Percentiles rank a stretch among this genome's conserved stretches.
These are phyloP conservation scores for Melocanna baccifera DNA, from an alignment of 176 grass and related monocot species.

Conservation along the genomic window DNA sequence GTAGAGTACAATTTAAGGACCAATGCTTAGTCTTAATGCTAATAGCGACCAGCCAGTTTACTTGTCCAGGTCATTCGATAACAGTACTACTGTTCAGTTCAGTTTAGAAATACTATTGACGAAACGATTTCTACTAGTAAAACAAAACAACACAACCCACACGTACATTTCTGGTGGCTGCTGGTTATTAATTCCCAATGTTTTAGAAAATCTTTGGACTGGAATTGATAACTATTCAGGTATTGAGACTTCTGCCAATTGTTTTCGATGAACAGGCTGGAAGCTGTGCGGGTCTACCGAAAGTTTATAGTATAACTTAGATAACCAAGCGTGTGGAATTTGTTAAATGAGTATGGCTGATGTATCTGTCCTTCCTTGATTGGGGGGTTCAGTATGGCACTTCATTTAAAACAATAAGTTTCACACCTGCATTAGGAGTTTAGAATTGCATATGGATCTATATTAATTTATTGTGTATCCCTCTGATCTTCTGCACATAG, in stretches of 20 bases:
- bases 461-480: background rate
- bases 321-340: constrained; percentile 22
- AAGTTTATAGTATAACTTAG: background rate
- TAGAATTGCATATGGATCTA: background rate
- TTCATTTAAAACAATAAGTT: background rate
- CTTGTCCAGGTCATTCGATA: background rate
- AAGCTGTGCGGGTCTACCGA: background rate
- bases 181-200: background rate
- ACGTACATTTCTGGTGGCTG: background rate
- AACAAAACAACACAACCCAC: background rate
- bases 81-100: background rate
- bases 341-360: background rate
- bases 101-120: background rate
- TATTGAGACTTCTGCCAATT: background rate
- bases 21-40: constrained; percentile 1
- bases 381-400: background rate
- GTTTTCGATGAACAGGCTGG: background rate
- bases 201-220: background rate
- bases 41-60: background rate
- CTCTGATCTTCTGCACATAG: background rate
- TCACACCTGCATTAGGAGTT: background rate
- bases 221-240: background rate
- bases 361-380: background rate
- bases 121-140: background rate
- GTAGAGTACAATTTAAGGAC: constrained; percentile 23